Base-by-base conservation (phyloP, 352 stramenopile species). In the Globisporangium parvum region DNA sequence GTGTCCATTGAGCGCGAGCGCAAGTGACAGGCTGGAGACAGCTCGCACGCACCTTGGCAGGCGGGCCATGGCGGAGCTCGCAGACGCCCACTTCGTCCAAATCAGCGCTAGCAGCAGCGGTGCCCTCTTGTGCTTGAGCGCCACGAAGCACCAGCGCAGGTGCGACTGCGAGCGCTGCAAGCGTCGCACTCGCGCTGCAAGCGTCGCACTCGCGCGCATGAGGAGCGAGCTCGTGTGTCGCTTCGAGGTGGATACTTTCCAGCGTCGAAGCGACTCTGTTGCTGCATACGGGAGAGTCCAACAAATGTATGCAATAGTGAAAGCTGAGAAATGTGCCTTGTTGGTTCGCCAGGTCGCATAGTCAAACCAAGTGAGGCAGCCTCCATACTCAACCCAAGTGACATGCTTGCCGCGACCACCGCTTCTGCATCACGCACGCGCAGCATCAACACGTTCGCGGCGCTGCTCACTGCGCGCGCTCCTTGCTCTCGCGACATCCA, bases 21-120 rank as follows among this genome's bases (percentile, higher is more conserved):
- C 41, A 47, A 14, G 14, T 26, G 20, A 15, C 20, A 26, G 3
- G 11, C 6, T 24, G 11, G 1, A 20, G 18, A 20, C 15, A 45
- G 20, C 12, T 12, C 10, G 31, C 8, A 40, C 20, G 21, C 46
- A 24, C n/a, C 28, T 54, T 26, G 23, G 48, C n/a, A 20, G 48
- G 48, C 17, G 48, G 31, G 15, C 28, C 28, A 20, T 54, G 48
- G 48, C 28, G 48, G 18, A 54, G 48, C 18, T 54, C 48, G 33
- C 48, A 54, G 12, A 37, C 26, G 11, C n/a, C 47, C 24, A 10
- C 18, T 2, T 23, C 48, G 35, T 42, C 12, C 21, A 6, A 20
- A 20, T 11, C 28, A 42, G 24, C 33, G 17, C 5, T 15, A 41
- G 26, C 14, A 41, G 47, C 26, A 49, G 44, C 20, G 10, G 20